Base-by-base conservation (phyloP, 768 basidiomycete genomes). In the Podaxis sp. region DNA sequence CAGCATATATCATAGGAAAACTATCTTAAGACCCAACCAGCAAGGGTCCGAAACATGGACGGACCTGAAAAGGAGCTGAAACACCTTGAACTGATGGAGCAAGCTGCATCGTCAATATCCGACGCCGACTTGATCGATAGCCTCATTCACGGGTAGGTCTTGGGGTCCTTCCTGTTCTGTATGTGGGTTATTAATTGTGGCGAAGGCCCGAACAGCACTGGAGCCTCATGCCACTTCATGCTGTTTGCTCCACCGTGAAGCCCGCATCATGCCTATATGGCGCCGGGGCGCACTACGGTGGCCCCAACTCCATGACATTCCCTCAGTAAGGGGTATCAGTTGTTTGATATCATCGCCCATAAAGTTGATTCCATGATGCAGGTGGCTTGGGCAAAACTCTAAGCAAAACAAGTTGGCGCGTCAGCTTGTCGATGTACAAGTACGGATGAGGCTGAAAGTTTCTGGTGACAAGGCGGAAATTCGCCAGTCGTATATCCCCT, bases 361-460 rank as follows among this genome's bases (percentile, higher is more conserved):
- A 11, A 22, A 24, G 24, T 15, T 59, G 22, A 57, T 36, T 39
- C 22, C 15, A 30, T 49, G 17, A 44, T 65, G 2, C 68, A 98
- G 96, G 70, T 99, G 95, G 94, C 87, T 99, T 12, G 96, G 96
- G 8, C 95, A 99, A 71, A 99, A 99, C 74, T 99, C 97, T 62
- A 96, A 96, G 70, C 90, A 92, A 73, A 81, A 70, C 66, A 97
- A 96, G 69, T 82, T 98, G 0, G 79, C 72, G 59, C 84, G 96
- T 40, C 88, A 91, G 66, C 80, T 99, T 17, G 84, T 84, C 40
- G 97, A 99, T 63, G 87, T 98, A 9, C 96, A 99, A 74, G 91
- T 94, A 49, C 89, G 90, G 54, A 97, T 99, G 97, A 88, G 97
- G 2, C 82, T 99, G 63, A 92, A 89, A 69, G 92, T 95, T 0